phyloP scores from a whole-genome alignment of 805 yeast species.

The Clavispora vitiphila region DNA sequence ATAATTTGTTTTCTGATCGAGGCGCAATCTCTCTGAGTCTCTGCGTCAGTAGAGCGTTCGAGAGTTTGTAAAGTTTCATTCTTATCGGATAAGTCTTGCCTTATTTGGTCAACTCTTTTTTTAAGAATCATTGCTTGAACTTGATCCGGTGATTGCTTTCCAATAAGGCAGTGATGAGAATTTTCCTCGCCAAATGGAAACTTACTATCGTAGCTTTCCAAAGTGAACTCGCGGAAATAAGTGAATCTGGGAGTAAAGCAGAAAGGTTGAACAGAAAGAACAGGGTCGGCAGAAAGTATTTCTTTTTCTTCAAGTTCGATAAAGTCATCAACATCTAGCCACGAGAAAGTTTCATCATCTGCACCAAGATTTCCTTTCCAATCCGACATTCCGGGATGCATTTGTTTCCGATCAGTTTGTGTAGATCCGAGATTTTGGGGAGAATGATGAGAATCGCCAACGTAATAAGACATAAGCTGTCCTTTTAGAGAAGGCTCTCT shows the following conservation, averaged over 20 bases:
- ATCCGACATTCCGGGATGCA: background rate
- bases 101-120: slow-evolving; percentile 12
- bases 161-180: slow-evolving; percentile 65
- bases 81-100: slow-evolving; percentile 6
- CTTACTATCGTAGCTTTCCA: slow-evolving; percentile 35
- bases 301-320: slow-evolving; percentile 58
- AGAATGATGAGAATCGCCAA: slow-evolving; percentile 6
- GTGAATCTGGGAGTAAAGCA: slow-evolving; percentile 54
- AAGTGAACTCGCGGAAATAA: slow-evolving; percentile 50
- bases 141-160: slow-evolving; percentile 47
- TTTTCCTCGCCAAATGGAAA: slow-evolving; percentile 59
- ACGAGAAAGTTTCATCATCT: slow-evolving; percentile 34
- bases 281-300: slow-evolving; percentile 36
- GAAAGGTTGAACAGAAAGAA: slow-evolving; percentile 43
- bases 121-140: slow-evolving; percentile 46
- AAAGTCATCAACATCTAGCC: slow-evolving; percentile 78
- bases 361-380: slow-evolving; percentile 2
- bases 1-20: background rate
- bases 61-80: slow-evolving; percentile 9
- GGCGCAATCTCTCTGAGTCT: background rate
- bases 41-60: slow-evolving; percentile 6
- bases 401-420: background rate
- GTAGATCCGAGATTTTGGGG: background rate
- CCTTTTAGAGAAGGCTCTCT: slow-evolving; percentile 45
- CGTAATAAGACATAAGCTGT: slow-evolving; percentile 13